Base-by-base conservation (phyloP, 2,329 filamentous ascomycete species). In the Neopestalotiopsis sp. region DNA sequence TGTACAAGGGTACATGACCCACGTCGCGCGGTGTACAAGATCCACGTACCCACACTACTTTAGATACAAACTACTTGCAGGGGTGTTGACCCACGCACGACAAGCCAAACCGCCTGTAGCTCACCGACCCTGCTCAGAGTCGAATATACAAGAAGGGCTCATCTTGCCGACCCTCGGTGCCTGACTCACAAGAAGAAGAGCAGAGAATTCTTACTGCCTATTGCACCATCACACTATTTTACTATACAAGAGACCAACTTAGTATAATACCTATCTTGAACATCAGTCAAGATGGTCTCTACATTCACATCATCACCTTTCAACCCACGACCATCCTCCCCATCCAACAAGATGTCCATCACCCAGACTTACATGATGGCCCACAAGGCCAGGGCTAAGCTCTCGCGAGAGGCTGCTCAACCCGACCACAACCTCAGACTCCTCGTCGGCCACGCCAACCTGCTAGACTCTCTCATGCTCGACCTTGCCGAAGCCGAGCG, bases 311-410 rank as follows among this genome's bases (percentile, higher is more conserved):
- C 69, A 73, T 74, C 74, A 69, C 69, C 76, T 71, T 73, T 79
- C 69, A 74, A 77, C 70, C 69, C 75, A 71, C 74, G 75, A 67
- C 75, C 77, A 69, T 77, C 76, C 66, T 77, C 80, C 34, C 75
- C 84, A 65, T 87, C 92, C 85, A 93, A 94, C 83, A 95, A 92
- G 84, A 98, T 98, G 96, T 97, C 93, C 81, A 92, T 98, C 85
- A 97, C 95, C 34, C 94, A 98, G 84, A 98, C 95, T 71, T 99
- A 98, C 92, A 97, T 94, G 86, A 92, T 98, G 77, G 96, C 96
- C 80, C 95, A 97, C 88, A 95, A 95, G 83, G 96, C 96, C 80
- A 91, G 96, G 81, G 92, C 91, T 76, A 99, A 99, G 94, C 94
- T 99, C 79, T 94, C 94, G 74, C 89, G 88, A 73, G 95, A 98